phyloP scores from a whole-genome alignment of 306 rosid species.

The Cucumis sativus region Cucumber_9930_V3 NC_026661.2:14342001-14342500 shows the following conservation, averaged over 20 bases:
- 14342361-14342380: background rate
- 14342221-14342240: background rate
- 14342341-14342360: background rate
- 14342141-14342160: background rate
- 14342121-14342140: background rate
- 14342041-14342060: background rate
- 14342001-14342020: background rate
- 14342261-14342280: background rate
- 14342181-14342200: background rate
- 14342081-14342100: background rate
- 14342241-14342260: background rate
- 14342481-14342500: background rate
- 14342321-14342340: too few relatives aligned
- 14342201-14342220: background rate
- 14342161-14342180: background rate
- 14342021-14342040: background rate
- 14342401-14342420: background rate
- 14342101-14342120: background rate
- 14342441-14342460: background rate
- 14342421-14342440: background rate
- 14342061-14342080: background rate
- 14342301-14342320: background rate
- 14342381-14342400: background rate
- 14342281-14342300: too few relatives aligned
- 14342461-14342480: background rate